These are phyloP conservation scores for Sporothrix humicola DNA, from an alignment of 2,329 filamentous ascomycete species.

Conservation along the genomic window DNA sequence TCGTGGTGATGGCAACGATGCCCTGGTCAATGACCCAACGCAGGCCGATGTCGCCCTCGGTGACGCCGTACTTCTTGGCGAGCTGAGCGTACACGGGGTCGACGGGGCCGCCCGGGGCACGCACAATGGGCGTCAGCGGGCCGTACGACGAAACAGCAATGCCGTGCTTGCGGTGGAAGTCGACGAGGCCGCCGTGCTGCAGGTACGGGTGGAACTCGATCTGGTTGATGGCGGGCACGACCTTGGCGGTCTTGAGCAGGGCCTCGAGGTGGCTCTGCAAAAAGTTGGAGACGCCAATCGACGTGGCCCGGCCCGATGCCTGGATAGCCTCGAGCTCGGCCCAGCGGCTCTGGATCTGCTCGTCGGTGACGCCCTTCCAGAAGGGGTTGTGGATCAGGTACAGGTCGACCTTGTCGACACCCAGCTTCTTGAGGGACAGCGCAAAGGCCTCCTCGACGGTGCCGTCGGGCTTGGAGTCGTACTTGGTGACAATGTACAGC, in stretches of 20 bases:
- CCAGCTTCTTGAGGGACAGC: slow-evolving; percentile 67
- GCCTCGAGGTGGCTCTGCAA: slow-evolving; percentile 60
- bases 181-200: slow-evolving; percentile 64
- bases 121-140: slow-evolving; percentile 59
- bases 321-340: slow-evolving; percentile 69
- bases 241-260: slow-evolving; percentile 62
- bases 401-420: slow-evolving; percentile 73
- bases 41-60: slow-evolving; percentile 61
- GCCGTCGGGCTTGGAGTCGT: slow-evolving; percentile 47
- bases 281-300: slow-evolving; percentile 83
- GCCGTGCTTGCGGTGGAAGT: slow-evolving; percentile 61
- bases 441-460: slow-evolving; percentile 59
- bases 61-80: slow-evolving; percentile 64
- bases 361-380: slow-evolving; percentile 54
- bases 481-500: slow-evolving; percentile 72
- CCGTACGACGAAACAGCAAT: slow-evolving; percentile 64
- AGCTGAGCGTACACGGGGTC: slow-evolving; percentile 57
- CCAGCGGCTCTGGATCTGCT: slow-evolving; percentile 64
- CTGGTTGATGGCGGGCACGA: slow-evolving; percentile 75
- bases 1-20: slow-evolving; percentile 65
- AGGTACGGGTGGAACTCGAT: slow-evolving; percentile 81
- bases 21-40: slow-evolving; percentile 66
- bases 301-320: slow-evolving; percentile 66
- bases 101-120: slow-evolving; percentile 59
- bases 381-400: slow-evolving; percentile 69